A percentile compares a stretch with the other conserved stretches of the same genome.
Conservation (phyloP, 2,329 filamentous ascomycete species). For the Fusarium phyllophilum region DNA sequence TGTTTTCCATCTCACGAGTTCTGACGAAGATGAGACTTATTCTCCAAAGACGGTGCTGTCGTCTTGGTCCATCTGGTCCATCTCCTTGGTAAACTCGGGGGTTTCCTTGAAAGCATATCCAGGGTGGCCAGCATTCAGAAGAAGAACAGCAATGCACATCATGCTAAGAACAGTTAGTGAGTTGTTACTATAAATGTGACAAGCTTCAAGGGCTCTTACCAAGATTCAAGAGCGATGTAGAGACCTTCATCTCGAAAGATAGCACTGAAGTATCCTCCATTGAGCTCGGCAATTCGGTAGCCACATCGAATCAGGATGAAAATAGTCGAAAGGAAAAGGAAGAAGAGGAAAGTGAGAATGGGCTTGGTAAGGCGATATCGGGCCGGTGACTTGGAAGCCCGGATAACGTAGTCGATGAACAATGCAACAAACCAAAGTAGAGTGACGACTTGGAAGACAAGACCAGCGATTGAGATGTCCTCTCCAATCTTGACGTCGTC, state of each 20-base stretch:
- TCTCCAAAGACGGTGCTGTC: background rate
- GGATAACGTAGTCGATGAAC: slow-evolving; percentile 55
- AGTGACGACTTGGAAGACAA: slow-evolving; percentile 62
- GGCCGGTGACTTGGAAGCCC: slow-evolving; percentile 41
- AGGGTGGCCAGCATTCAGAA: slow-evolving; percentile 39
- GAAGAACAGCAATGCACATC: slow-evolving; percentile 37
- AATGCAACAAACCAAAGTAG: slow-evolving; percentile 57
- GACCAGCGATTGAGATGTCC: slow-evolving; percentile 61
- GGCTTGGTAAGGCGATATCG: slow-evolving; percentile 45
- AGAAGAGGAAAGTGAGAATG: slow-evolving; percentile 61
- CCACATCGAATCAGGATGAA: slow-evolving; percentile 66
- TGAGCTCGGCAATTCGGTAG: slow-evolving; percentile 69
- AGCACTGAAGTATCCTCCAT: slow-evolving; percentile 59
- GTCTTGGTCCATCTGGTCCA: slow-evolving; percentile 6
- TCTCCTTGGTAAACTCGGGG: background rate
- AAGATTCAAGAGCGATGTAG: slow-evolving; percentile 42
- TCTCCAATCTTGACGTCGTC: slow-evolving; percentile 51
- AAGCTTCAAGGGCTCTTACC: slow-evolving; percentile 17
- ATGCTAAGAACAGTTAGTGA: slow-evolving; percentile 28
- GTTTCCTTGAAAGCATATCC: slow-evolving; percentile 24
- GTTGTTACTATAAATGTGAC: background rate
- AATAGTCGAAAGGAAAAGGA: slow-evolving; percentile 61
- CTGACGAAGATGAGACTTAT: too few relatives aligned
- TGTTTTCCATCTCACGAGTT: background rate
- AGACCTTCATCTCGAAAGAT: slow-evolving; percentile 40